A percentile compares a stretch with the other conserved stretches of the same genome.
These are phyloP conservation scores for Eutypella sp. DNA, from an alignment of 2,329 filamentous ascomycete genomes.

Conservation along the genomic window DNA sequence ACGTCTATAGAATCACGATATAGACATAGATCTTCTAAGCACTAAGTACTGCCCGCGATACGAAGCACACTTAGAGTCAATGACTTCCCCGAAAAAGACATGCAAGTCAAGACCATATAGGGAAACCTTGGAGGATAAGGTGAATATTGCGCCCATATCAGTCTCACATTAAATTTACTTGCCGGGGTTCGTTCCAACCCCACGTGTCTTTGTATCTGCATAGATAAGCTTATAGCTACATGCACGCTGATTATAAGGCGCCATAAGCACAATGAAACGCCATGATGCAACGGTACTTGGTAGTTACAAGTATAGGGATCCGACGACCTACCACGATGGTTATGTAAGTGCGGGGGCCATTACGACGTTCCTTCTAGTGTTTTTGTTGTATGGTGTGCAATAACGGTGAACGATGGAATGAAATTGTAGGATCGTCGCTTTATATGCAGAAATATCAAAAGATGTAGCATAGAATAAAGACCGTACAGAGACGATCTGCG, in stretches of 20 bases:
- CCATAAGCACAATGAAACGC: background rate
- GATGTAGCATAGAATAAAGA: too few relatives aligned
- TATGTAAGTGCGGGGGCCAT: background rate
- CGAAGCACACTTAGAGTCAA: background rate
- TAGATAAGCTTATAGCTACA: background rate
- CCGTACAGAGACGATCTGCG: too few relatives aligned
- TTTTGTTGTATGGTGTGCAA: too few relatives aligned
- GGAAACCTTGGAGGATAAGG: background rate
- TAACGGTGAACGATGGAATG: background rate
- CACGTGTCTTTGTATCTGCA: background rate
- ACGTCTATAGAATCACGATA: too few relatives aligned
- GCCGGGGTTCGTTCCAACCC: background rate
- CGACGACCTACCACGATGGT: background rate
- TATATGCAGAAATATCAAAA: background rate
- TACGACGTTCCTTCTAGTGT: background rate
- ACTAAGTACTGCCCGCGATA: too few relatives aligned
- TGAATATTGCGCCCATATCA: background rate
- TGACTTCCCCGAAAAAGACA: background rate
- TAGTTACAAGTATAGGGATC: background rate
- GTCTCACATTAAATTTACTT: background rate
- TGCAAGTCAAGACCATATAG: background rate
- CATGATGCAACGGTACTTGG: background rate
- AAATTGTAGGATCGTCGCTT: background rate
- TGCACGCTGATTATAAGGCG: background rate
- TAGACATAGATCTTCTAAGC: too few relatives aligned